Evolutionary conservation across 495 filamentous ascomycete genomes (phyloP), one percentile per base, ranked within the genome.

Genomic region (Penicillium paxilli): DNA sequence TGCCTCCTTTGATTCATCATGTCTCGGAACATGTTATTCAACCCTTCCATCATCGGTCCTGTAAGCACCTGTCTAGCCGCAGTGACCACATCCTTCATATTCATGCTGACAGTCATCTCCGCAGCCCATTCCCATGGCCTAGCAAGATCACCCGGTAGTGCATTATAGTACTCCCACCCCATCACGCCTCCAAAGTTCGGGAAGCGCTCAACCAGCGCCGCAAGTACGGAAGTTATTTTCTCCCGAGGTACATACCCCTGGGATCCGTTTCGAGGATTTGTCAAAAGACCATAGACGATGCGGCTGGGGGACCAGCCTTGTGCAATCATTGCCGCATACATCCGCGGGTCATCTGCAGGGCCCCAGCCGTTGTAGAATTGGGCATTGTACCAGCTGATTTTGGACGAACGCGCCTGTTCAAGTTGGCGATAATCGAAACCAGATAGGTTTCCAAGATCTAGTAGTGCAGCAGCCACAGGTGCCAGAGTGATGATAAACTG

Each of bases 301-400:
- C 87, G 86, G 9, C 79, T 68, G 1, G 88, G 75, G 2, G 77
- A 70, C 83, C 83, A 92, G 4, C 88, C 87, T 25, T 72, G 67
- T 3, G 71, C 54, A n/a, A 93, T 67, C 47, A 90, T 83, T 33
- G 73, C 65, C 45, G 88, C 83, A 58, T 86, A 91, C 65, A 80
- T 78, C n/a, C 69, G 60, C 0, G 84, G 78, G 56, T 76, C 78
- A 11, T 75, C 75, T 21, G 89, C 74, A 23, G 75, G 75, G 12
- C 90, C 91, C 80, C 87, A 95, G 2, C 88, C 88, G 59, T 86
- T 89, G 62, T 95, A 95, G 62, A 94, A 94, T 64, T 94, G 91
- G 12, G 83, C 72, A 54, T 94, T 94, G 60, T 94, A 94, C 83
- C 90, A 95, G 16, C 71, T 76, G 32, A 92, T 88, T 57, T 86